phyloP scores from a whole-genome alignment of 2,329 filamentous ascomycete species.

The Blastomyces emzantsi region DNA sequence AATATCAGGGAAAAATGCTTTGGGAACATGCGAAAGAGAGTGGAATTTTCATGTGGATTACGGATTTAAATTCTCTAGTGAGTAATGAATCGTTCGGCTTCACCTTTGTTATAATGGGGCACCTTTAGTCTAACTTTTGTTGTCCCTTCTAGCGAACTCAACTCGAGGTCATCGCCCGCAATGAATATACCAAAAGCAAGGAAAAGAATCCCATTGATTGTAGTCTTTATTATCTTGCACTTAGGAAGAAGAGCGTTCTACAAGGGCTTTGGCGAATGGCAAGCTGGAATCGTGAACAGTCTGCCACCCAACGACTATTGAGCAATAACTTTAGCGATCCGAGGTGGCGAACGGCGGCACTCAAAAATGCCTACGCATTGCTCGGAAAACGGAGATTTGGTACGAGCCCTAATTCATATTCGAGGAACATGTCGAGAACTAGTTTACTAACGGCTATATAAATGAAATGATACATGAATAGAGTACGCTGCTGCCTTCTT shows the following conservation, averaged over 20 bases:
- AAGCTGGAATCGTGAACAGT: constrained; percentile 77
- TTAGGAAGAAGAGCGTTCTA: constrained; percentile 82
- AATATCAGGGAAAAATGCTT: constrained; percentile 67
- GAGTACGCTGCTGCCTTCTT: constrained; percentile 97
- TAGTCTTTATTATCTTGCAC: constrained; percentile 80
- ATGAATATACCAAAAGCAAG: constrained; percentile 83
- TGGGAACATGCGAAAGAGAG: constrained; percentile 82
- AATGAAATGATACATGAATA: constrained; percentile 25
- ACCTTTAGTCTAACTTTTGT: constrained; percentile 16
- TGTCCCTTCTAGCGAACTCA: constrained; percentile 52
- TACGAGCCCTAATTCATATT: constrained; percentile 33
- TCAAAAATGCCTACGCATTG: constrained; percentile 94
- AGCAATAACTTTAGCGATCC: constrained; percentile 84
- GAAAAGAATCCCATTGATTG: constrained; percentile 86
- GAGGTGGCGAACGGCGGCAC: constrained; percentile 77
- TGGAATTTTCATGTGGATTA: constrained; percentile 92
- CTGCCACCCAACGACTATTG: constrained; percentile 66
- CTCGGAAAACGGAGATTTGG: constrained; percentile 83
- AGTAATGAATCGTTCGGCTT: constrained; percentile 25
- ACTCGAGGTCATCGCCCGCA: constrained; percentile 83
- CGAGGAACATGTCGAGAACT: constrained; percentile 1
- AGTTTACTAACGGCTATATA: constrained; percentile 10
- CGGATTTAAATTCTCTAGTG: constrained; percentile 66
- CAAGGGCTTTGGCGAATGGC: constrained; percentile 94
- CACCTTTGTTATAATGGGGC: background rate